Conservation (phyloP, 805 yeast genomes). For the Myxozyma udenii region DNA sequence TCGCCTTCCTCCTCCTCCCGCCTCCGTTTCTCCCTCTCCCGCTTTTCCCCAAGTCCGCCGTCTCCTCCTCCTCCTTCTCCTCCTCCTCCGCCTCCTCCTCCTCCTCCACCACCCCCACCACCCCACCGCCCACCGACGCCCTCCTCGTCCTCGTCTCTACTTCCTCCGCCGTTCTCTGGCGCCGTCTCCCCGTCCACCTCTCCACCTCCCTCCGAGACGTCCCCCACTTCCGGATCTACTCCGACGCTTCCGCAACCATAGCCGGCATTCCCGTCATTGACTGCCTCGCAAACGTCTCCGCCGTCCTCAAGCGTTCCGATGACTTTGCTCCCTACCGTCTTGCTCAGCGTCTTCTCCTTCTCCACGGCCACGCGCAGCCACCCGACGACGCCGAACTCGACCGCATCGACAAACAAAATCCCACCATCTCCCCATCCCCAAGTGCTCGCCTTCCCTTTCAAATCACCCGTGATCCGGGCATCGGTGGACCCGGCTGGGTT, state of each 20-base stretch:
- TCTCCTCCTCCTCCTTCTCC: neutral
- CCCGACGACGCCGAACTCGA: constrained; percentile 2
- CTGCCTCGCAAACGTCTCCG: constrained; percentile 29
- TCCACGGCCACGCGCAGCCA: constrained; percentile 8
- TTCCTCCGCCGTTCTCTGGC: constrained; percentile 38
- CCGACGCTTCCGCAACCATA: constrained; percentile 37
- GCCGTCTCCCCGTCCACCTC: constrained; percentile 39
- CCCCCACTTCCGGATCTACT: constrained; percentile 37
- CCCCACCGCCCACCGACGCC: too few species aligned
- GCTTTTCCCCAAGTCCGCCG: neutral
- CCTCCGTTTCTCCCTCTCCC: neutral
- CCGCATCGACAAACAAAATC: neutral
- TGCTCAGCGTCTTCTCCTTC: neutral
- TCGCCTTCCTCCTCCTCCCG: neutral
- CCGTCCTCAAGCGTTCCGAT: constrained; percentile 1
- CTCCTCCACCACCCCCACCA: too few species aligned
- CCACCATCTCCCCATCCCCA: neutral
- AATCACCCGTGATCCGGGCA: neutral
- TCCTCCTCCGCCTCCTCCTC: too few species aligned
- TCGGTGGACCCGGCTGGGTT: constrained; percentile 34
- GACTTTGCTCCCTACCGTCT: constrained; percentile 32
- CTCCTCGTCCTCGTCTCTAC: constrained; percentile 37
- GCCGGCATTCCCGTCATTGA: constrained; percentile 38
- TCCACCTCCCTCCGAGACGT: constrained; percentile 36
- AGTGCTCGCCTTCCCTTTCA: neutral